A percentile compares a stretch with the other conserved stretches of the same genome.
Evolutionary conservation across 768 basidiomycete genomes (phyloP).

Genomic region (Hysterangium stoloniferum): DNA sequence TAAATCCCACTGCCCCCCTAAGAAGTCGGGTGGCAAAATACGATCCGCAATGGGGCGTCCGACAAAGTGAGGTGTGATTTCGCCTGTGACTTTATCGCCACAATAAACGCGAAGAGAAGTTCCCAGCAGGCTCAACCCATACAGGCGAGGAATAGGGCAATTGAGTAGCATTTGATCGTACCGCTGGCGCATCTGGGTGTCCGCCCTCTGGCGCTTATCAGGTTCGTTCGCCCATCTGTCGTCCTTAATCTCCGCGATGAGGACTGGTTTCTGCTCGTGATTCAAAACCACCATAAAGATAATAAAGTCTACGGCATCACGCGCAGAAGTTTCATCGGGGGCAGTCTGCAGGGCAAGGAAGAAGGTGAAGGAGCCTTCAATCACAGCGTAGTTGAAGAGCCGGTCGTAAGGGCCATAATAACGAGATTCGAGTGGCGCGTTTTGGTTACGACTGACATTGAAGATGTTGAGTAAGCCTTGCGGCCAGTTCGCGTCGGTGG

Average conservation of each 20-base stretch:
- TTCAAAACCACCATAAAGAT: slow-evolving; percentile 27
- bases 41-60: slow-evolving; percentile 17
- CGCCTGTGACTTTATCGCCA: slow-evolving; percentile 22
- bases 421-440: too few species aligned
- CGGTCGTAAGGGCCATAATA: slow-evolving; percentile 34
- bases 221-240: slow-evolving; percentile 22
- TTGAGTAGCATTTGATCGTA: slow-evolving; percentile 25
- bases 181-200: slow-evolving; percentile 24
- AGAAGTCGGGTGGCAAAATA: slow-evolving; percentile 18
- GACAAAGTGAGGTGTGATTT: slow-evolving; percentile 20
- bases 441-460: slow-evolving; percentile 23
- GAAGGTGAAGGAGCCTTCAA: slow-evolving; percentile 21
- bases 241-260: slow-evolving; percentile 28
- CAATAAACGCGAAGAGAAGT: slow-evolving; percentile 32
- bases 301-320: slow-evolving; percentile 22
- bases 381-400: slow-evolving; percentile 33
- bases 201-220: slow-evolving; percentile 24
- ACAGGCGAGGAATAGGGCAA: slow-evolving; percentile 26
- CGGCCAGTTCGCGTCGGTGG: slow-evolving; percentile 24
- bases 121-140: slow-evolving; percentile 28
- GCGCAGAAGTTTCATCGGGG: slow-evolving; percentile 17
- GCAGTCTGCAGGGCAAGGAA: slow-evolving; percentile 27
- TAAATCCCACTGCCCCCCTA: slow-evolving; percentile 26
- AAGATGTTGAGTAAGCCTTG: slow-evolving; percentile 25
- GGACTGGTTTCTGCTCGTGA: slow-evolving; percentile 23